These are phyloP conservation scores for Lanmaoa pseudosensibilis DNA, from an alignment of 768 basidiomycete species.

Conservation along the genomic window DNA sequence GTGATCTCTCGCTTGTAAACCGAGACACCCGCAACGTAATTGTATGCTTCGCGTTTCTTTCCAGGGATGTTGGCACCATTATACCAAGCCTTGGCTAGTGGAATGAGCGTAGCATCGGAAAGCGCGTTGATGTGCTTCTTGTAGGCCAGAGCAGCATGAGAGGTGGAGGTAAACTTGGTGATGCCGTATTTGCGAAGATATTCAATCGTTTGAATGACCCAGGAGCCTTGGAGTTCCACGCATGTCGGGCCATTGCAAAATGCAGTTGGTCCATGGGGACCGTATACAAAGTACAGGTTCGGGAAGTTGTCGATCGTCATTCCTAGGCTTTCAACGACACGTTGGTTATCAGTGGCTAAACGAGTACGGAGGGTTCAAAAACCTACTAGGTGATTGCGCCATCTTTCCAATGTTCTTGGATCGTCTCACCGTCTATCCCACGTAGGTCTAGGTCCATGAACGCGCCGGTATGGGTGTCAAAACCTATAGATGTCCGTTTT, in stretches of 20 bases:
- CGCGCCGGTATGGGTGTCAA: neutral
- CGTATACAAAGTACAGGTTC: slow-evolving; percentile 16
- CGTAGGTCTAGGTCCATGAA: slow-evolving; percentile 13
- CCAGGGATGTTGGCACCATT: slow-evolving; percentile 5
- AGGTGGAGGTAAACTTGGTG: slow-evolving; percentile 11
- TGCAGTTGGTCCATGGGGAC: slow-evolving; percentile 14
- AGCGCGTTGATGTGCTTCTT: slow-evolving; percentile 9
- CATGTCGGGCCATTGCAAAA: slow-evolving; percentile 12
- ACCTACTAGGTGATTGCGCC: slow-evolving; percentile 17
- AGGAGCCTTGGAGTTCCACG: slow-evolving; percentile 5
- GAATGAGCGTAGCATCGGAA: slow-evolving; percentile 7
- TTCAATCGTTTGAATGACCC: slow-evolving; percentile 14
- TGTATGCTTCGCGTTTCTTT: slow-evolving; percentile 8
- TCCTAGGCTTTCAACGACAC: neutral
- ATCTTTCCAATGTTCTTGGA: slow-evolving; percentile 18
- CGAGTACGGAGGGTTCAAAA: neutral
- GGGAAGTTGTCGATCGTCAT: slow-evolving; percentile 18
- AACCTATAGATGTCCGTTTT: neutral
- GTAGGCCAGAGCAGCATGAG: slow-evolving; percentile 5
- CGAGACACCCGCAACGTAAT: slow-evolving; percentile 1
- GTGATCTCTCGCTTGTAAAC: slow-evolving; percentile 10
- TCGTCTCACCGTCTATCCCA: slow-evolving; percentile 7
- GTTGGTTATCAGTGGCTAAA: neutral
- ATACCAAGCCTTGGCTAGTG: slow-evolving; percentile 3
- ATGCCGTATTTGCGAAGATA: slow-evolving; percentile 6